Evolutionary conservation across 768 basidiomycete species (phyloP), one percentile per base, ranked within the genome.

Genomic region (Termitomyces sp.): DNA sequence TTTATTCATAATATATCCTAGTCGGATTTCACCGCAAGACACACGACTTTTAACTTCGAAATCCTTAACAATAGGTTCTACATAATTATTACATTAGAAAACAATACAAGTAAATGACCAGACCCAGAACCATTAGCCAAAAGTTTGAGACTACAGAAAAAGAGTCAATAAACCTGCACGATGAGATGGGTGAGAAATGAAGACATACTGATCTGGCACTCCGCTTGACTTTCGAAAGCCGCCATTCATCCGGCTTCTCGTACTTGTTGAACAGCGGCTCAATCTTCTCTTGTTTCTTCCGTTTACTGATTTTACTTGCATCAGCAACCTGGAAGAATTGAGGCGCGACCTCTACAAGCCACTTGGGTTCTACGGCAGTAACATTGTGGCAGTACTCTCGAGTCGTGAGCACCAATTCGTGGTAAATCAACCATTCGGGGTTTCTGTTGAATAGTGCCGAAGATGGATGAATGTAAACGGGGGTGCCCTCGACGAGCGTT

Each of bases 291-390:
- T 94, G 90, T 74, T 84, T 87, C 82, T 97, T 98, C 66, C 94
- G 85, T 75, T 96, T 96, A 71, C 92, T 95, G 77, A 98, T 96
- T 76, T 97, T 98, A 78, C 95, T 96, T 57, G 87, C 91, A 74
- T 98, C 97, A 2, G 96, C 95, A 48, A 99, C 94, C 75, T 92
- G 93, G 89, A 98, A 99, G 83, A 97, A 98, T 62, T 96, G 94
- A 1, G 97, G 96, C 7, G 96, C 97, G 24, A 96, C 95, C 70
- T 99, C 96, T 18, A 95, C 92, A 8, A 98, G 85, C 97, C 96
- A 99, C 73, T 97, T 97, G 4, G 97, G 96, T 71, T 99, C 97
- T 62, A 99, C 84, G 0, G 94, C 92, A 0, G 94, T 96, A 48
- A 98, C 94, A 58, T 92, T 94, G 68, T 92, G 90, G 72, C 90